These are phyloP conservation scores for Phytophthora pisi DNA, from an alignment of 352 stramenopile species.

Conservation along the genomic window DNA sequence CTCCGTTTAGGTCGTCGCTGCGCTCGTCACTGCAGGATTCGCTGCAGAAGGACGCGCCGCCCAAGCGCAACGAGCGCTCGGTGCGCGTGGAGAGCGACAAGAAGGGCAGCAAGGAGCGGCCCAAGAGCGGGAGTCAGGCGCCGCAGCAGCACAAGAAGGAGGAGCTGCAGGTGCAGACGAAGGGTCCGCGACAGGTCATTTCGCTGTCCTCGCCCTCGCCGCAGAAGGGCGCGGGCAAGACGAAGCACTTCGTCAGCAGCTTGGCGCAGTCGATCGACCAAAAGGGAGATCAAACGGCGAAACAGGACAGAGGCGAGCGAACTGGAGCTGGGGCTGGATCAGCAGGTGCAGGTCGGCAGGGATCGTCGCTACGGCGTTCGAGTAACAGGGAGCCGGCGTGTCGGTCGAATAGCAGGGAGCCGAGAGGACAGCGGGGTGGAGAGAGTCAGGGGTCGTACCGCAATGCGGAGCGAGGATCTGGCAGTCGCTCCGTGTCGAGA, in stretches of 20 bases:
- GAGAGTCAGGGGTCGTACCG: conserved; percentile 28
- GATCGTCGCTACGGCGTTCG: conserved; percentile 26
- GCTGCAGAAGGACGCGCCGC: conserved; percentile 21
- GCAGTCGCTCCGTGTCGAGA: conserved; percentile 33
- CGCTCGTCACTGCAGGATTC: conserved; percentile 56
- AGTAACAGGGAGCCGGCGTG: conserved; percentile 18
- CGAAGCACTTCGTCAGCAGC: conserved; percentile 47
- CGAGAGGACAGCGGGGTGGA: conserved; percentile 8
- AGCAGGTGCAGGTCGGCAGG: conserved; percentile 4
- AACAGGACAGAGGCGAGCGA: conserved; percentile 17
- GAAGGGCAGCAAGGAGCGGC: conserved; percentile 15
- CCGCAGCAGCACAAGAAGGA: conserved; percentile 14
- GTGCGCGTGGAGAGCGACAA: conserved; percentile 26
- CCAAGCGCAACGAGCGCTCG: conserved; percentile 28
- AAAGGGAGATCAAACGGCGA: conserved; percentile 21
- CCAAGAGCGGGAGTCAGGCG: conserved; percentile 1
- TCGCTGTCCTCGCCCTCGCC: conserved; percentile 44
- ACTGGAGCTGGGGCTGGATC: neutral
- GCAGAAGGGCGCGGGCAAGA: conserved; percentile 24
- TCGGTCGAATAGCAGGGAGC: conserved; percentile 27
- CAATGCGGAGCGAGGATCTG: conserved; percentile 26
- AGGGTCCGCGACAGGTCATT: conserved; percentile 34
- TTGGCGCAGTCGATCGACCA: conserved; percentile 39
- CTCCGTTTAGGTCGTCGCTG: conserved; percentile 61
- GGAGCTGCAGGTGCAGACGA: conserved; percentile 35